Percentiles rank a stretch among this genome's conserved stretches.
These are phyloP conservation scores for Agaricales sp. DNA, from an alignment of 1,284 basidiomycete species.

Conservation along the genomic window DNA sequence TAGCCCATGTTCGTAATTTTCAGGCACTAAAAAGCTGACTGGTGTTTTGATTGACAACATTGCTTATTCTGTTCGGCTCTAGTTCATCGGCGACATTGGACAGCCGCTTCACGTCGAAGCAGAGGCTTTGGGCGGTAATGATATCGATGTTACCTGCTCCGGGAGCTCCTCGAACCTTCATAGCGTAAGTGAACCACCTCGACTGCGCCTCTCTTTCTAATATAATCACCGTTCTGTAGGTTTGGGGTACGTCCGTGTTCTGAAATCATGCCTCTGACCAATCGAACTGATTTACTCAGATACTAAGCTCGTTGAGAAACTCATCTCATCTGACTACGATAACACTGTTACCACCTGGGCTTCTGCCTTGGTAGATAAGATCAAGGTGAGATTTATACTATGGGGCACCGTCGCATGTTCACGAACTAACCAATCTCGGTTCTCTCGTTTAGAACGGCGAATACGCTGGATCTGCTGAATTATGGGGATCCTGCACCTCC, in stretches of 20 bases:
- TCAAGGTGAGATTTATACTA: background rate
- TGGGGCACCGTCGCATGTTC: too few species aligned
- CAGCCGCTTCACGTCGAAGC: constrained; percentile 41
- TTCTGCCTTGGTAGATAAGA: background rate
- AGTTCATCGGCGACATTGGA: constrained; percentile 44
- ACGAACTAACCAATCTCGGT: too few species aligned
- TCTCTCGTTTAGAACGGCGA: background rate
- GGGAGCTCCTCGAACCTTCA: constrained; percentile 38
- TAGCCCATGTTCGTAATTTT: constrained; percentile 11
- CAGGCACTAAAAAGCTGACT: too few species aligned
- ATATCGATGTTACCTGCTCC: constrained; percentile 27
- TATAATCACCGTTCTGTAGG: constrained; percentile 7
- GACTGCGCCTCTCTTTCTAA: background rate
- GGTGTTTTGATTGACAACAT: background rate
- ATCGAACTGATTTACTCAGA: background rate
- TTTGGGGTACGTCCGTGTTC: too few species aligned
- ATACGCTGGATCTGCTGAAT: background rate
- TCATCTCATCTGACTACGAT: background rate
- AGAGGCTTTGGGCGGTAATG: constrained; percentile 30
- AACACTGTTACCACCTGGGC: background rate
- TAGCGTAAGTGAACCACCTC: constrained; percentile 24
- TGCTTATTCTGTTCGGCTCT: constrained; percentile 7
- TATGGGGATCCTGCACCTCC: constrained; percentile 2
- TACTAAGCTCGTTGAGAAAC: background rate
- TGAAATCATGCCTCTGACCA: background rate